Conservation (phyloP, 2,329 filamentous ascomycete species). For the Sphaerulina musiva region DNA sequence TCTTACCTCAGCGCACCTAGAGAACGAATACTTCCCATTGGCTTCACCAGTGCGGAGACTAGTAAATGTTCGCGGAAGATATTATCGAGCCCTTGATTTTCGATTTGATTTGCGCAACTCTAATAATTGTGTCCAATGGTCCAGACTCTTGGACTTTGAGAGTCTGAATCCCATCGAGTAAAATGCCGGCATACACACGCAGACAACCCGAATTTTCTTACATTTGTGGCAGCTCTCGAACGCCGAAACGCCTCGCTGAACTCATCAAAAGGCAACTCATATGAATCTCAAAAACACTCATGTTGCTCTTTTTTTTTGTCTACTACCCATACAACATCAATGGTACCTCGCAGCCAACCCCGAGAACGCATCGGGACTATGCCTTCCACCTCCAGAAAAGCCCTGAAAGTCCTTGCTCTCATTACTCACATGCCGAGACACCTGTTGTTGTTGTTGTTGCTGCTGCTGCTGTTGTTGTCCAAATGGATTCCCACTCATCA, state of each 20-base stretch:
- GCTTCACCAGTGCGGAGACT: too few relatives aligned
- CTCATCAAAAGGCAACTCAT: not conserved
- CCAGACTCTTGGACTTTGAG: too few relatives aligned
- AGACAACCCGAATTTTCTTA: not conserved
- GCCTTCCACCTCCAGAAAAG: constrained; percentile 59
- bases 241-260: constrained; percentile 5
- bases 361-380: constrained; percentile 74
- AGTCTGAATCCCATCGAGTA: not conserved
- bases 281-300: not conserved
- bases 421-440: constrained; percentile 51
- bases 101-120: not conserved
- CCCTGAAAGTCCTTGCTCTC: constrained; percentile 62
- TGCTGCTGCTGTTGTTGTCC: constrained; percentile 19
- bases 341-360: constrained; percentile 57
- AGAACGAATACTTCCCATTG: too few relatives aligned
- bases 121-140: too few relatives aligned
- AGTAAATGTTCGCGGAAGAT: too few relatives aligned
- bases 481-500: constrained; percentile 28
- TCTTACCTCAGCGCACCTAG: too few relatives aligned
- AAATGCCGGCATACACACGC: not conserved
- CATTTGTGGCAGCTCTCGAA: not conserved
- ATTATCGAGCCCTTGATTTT: not conserved
- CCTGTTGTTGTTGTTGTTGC: constrained; percentile 16
- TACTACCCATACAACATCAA: constrained; percentile 15
- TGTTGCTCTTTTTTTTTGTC: not conserved